Evolutionary conservation across 768 basidiomycete species (phyloP).

Genomic region (Mycena rebaudengoi): DNA sequence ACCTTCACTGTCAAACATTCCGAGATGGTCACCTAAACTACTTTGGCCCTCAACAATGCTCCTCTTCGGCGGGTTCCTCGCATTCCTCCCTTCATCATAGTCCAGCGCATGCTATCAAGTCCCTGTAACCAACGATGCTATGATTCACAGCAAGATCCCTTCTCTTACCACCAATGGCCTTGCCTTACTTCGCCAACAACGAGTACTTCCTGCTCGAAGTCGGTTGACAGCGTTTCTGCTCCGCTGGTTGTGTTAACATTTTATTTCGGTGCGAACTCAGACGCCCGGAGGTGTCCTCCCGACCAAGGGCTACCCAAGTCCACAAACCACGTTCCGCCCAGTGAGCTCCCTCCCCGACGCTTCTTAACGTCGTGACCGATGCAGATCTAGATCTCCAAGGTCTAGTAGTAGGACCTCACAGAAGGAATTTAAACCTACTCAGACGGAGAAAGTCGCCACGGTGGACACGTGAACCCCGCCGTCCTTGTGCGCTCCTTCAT

Average conservation of each 20-base stretch:
- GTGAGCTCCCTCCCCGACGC: not conserved
- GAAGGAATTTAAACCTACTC: not conserved
- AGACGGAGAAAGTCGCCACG: not conserved
- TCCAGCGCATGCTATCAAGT: no score
- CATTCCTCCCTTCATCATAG: not conserved
- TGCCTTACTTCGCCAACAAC: conserved; percentile 16
- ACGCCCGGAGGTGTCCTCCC: not conserved
- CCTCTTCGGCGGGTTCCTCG: not conserved
- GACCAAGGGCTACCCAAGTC: not conserved
- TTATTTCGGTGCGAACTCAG: conserved; percentile 14
- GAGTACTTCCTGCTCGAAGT: conserved; percentile 19
- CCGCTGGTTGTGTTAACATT: no score
- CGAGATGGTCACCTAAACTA: no score
- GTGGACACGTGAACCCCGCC: not conserved
- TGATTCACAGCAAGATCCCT: not conserved
- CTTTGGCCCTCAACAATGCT: no score
- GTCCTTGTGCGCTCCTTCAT: not conserved
- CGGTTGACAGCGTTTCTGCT: no score
- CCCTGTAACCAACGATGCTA: not conserved
- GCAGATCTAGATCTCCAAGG: not conserved
- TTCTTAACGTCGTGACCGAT: not conserved
- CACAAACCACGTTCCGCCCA: not conserved
- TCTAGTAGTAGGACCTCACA: not conserved
- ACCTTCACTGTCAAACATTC: no score
- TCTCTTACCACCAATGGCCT: not conserved